Conservation (phyloP, 331 rosid species). For the Pyracantha coccinea region DNA sequence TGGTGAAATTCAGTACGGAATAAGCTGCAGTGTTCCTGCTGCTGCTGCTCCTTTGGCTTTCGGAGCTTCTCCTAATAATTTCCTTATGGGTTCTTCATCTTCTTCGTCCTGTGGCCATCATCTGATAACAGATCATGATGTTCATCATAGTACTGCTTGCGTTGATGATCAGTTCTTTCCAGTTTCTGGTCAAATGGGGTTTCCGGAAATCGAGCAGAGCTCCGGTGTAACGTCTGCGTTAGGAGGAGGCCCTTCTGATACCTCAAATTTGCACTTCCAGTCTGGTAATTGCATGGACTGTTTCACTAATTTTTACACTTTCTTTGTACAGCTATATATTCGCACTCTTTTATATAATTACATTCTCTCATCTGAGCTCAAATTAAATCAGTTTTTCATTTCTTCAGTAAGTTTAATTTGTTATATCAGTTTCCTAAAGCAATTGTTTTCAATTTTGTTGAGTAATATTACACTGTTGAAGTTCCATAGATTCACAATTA, state of each 20-base stretch:
- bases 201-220: constrained; percentile 46
- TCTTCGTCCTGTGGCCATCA: background rate
- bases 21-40: background rate
- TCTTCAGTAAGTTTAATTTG: background rate
- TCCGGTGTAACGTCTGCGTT: constrained; percentile 38
- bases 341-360: background rate
- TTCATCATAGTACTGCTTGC: constrained; percentile 11
- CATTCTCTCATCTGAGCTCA: background rate
- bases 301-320: background rate
- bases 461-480: too few species aligned
- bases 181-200: constrained; percentile 40
- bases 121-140: constrained; percentile 7
- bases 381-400: background rate
- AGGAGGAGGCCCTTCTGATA: constrained; percentile 19
- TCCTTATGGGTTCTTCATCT: background rate
- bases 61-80: constrained; percentile 13
- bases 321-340: background rate
- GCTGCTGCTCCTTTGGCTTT: constrained; percentile 13
- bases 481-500: background rate
- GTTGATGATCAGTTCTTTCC: constrained; percentile 20
- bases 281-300: constrained; percentile 52
- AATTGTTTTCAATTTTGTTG: background rate
- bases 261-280: constrained; percentile 41
- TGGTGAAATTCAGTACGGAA: constrained; percentile 42
- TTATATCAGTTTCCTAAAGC: background rate